Percentiles rank a stretch among this genome's conserved stretches.
Conservation (phyloP, 495 filamentous ascomycete genomes). For the Trichocladium uniseriatum region DNA sequence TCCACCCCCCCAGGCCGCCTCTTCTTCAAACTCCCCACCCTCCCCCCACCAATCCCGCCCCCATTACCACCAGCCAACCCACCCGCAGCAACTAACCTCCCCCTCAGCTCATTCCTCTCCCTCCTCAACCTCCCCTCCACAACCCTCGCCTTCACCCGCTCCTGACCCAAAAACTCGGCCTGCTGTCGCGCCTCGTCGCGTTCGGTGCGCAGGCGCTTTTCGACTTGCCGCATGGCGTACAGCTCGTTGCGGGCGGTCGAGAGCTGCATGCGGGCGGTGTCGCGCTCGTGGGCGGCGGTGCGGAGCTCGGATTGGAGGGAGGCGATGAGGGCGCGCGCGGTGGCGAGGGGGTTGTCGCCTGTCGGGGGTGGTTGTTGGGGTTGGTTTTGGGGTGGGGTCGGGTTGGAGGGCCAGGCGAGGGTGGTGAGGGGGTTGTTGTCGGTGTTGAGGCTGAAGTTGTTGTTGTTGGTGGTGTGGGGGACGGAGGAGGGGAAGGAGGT, state of each 20-base stretch:
- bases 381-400: too few species aligned
- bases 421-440: too few species aligned
- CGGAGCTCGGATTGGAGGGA: slow-evolving; percentile 4
- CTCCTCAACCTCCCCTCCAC: slow-evolving; percentile 15
- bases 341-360: not conserved
- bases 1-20: too few species aligned
- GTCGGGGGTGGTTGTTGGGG: not conserved
- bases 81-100: too few species aligned
- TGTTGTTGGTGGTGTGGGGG: too few species aligned
- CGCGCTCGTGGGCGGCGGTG: slow-evolving; percentile 12
- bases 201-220: slow-evolving; percentile 20
- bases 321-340: not conserved
- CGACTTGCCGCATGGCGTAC: slow-evolving; percentile 19
- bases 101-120: slow-evolving; percentile 19
- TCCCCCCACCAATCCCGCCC: too few species aligned
- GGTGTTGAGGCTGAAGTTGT: not conserved
- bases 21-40: too few species aligned
- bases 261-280: slow-evolving; percentile 15
- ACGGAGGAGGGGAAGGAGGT: too few species aligned
- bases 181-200: slow-evolving; percentile 19
- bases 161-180: slow-evolving; percentile 8
- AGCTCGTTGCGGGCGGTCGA: slow-evolving; percentile 22
- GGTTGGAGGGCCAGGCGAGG: too few species aligned
- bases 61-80: too few species aligned
- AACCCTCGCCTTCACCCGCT: slow-evolving; percentile 3